A percentile compares a stretch with the other conserved stretches of the same genome.
phyloP scores from a whole-genome alignment of 2,329 filamentous ascomycete genomes.

The Beauveria bassiana region DNA sequence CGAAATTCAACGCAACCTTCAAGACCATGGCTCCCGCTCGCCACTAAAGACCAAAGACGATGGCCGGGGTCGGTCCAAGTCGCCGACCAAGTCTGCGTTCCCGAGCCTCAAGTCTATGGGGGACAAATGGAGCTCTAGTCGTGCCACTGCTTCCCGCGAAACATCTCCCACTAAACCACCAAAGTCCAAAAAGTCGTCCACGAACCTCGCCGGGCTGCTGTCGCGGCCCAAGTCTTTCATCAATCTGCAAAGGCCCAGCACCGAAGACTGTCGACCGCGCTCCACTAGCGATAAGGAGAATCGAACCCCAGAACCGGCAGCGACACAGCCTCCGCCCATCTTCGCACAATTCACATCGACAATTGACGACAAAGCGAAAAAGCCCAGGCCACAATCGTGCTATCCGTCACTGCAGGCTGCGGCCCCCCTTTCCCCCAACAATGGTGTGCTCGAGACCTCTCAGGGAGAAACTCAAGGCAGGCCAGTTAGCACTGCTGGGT shows the following conservation, averaged over 20 bases:
- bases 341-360: conserved; percentile 61
- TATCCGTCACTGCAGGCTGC: background rate
- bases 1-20: conserved; percentile 51
- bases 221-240: conserved; percentile 67
- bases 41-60: conserved; percentile 32
- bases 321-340: conserved; percentile 54
- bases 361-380: conserved; percentile 27
- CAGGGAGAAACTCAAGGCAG: background rate
- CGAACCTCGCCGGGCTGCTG: conserved; percentile 71
- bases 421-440: background rate
- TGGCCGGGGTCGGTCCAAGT: conserved; percentile 29
- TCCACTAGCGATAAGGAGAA: conserved; percentile 72
- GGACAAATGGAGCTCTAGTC: conserved; percentile 29
- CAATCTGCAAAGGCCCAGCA: conserved; percentile 48
- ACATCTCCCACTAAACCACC: conserved; percentile 49
- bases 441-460: background rate
- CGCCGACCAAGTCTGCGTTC: conserved; percentile 38
- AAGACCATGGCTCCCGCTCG: conserved; percentile 31
- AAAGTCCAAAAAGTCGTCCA: conserved; percentile 75
- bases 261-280: conserved; percentile 42
- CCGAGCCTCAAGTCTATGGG: conserved; percentile 34
- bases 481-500: conserved; percentile 23
- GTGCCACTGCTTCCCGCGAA: conserved; percentile 37
- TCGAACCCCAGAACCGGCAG: conserved; percentile 44
- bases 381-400: conserved; percentile 2